A percentile compares a stretch with the other conserved stretches of the same genome.
phyloP scores from a whole-genome alignment of 352 stramenopile genomes.

The Albugo laibachii region DNA sequence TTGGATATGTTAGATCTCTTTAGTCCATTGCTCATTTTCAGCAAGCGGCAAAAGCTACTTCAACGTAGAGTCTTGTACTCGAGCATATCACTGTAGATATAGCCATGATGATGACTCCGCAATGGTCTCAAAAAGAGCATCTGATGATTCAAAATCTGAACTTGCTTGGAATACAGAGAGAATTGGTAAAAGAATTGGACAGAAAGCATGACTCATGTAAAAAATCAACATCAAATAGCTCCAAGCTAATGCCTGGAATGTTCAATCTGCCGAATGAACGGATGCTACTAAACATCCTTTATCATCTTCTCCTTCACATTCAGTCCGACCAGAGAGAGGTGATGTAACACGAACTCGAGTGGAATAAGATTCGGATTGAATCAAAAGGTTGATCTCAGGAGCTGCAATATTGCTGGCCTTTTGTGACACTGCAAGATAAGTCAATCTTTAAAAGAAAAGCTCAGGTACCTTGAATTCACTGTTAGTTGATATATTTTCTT shows the following conservation, averaged over 20 bases:
- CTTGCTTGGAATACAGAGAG: conserved; percentile 15
- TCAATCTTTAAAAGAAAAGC: conserved; percentile 35
- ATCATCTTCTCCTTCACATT: conserved; percentile 24
- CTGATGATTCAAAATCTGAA: conserved; percentile 26
- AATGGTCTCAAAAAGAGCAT: conserved; percentile 17
- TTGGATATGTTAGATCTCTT: background rate
- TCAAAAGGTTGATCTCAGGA: conserved; percentile 8
- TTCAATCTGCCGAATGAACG: conserved; percentile 40
- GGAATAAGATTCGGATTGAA: background rate
- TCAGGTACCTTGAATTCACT: conserved; percentile 11
- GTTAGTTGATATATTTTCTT: background rate
- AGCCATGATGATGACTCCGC: background rate
- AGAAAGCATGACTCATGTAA: background rate
- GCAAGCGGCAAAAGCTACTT: too few relatives aligned
- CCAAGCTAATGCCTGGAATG: conserved; percentile 4
- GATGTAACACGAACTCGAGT: background rate
- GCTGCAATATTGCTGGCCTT: conserved; percentile 30
- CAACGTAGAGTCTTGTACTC: too few relatives aligned
- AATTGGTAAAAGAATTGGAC: background rate
- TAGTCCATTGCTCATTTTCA: too few relatives aligned
- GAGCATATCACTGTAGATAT: background rate
- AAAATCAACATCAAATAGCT: conserved; percentile 8
- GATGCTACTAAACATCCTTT: conserved; percentile 19
- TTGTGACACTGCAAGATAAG: conserved; percentile 34
- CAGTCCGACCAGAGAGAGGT: conserved; percentile 8